These are phyloP conservation scores for Fraxinus ornus DNA, from an alignment of 305 asterid species.

Conservation along the genomic window DNA sequence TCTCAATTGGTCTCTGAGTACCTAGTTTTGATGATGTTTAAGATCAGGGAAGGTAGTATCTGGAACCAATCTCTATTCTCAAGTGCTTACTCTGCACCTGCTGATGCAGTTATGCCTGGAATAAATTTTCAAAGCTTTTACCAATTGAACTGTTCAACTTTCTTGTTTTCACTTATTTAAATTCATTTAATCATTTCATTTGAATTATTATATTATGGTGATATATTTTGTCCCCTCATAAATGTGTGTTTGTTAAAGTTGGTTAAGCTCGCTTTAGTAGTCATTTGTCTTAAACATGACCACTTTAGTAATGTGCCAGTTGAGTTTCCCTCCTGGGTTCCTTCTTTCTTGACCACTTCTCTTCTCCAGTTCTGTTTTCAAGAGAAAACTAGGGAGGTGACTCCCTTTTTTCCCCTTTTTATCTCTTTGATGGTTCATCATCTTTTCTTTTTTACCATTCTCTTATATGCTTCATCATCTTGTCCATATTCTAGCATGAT, in stretches of 20 bases:
- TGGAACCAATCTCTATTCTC: background rate
- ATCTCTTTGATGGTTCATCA: background rate
- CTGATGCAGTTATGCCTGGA: background rate
- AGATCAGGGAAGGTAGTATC: background rate
- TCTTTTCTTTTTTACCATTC: background rate
- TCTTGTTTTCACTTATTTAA: background rate
- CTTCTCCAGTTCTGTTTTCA: background rate
- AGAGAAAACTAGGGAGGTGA: background rate
- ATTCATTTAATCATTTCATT: background rate
- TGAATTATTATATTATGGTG: background rate
- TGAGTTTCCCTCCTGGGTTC: background rate
- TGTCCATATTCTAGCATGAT: background rate
- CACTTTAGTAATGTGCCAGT: background rate
- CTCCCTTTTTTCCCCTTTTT: background rate
- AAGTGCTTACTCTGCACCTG: background rate
- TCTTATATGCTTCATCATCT: background rate
- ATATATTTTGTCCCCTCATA: background rate
- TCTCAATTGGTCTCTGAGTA: background rate
- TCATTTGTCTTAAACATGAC: background rate
- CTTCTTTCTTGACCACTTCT: background rate
- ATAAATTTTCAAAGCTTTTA: background rate
- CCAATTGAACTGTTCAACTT: background rate
- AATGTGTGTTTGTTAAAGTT: background rate
- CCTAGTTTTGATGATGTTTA: background rate
- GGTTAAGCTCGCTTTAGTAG: background rate